Evolutionary conservation across 176 grass and related monocot genomes (phyloP), one percentile per base, ranked within the genome.

Genomic region (Oryza nivara): DNA sequence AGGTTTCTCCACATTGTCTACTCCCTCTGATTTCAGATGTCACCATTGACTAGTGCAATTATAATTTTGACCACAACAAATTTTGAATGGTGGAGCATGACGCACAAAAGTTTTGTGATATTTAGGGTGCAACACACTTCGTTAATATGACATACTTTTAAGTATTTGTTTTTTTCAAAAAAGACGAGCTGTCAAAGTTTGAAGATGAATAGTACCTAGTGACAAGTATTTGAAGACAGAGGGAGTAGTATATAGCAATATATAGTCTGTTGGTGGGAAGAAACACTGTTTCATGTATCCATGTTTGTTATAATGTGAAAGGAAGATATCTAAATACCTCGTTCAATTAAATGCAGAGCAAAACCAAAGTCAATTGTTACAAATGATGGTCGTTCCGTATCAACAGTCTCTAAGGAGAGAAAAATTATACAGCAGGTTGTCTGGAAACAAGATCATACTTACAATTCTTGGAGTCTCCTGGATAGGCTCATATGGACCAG

Each of bases 381-480:
- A 63, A 40, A 2, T 75, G 49, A 67, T 49, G 32, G n/a, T 75
- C 32, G 5, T 80, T 76, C 64, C 70, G 64, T 40, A 40, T 65
- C 70, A 80, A 58, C 75, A 52, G 45, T 64, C 44, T 35, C 65
- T 64, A 10, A 69, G 11, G 26, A 79, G 34, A 73, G 82, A 14
- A 73, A 38, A 38, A 72, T 63, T 65, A 86, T 86, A 36, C 61
- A 82, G 64, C 30, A 66, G 51, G 14, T 26, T 86, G 14, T 79
- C 40, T 78, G 61, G 65, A 86, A 52, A 77, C 28, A 77, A 75
- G 38, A 80, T 25, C 67, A 61, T 35, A 94, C 97, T 94, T 92
- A 99, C 97, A 88, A 99, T 96, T 91, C 80, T 79, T 70, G 90
- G 97, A 69, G 93, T 92, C 79, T 96, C 97, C 17, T 73, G 90